Evolutionary conservation across 2,329 filamentous ascomycete genomes (phyloP), one percentile per base, ranked within the genome.

Genomic region (Nannizziopsis arthrosporioides): DNA sequence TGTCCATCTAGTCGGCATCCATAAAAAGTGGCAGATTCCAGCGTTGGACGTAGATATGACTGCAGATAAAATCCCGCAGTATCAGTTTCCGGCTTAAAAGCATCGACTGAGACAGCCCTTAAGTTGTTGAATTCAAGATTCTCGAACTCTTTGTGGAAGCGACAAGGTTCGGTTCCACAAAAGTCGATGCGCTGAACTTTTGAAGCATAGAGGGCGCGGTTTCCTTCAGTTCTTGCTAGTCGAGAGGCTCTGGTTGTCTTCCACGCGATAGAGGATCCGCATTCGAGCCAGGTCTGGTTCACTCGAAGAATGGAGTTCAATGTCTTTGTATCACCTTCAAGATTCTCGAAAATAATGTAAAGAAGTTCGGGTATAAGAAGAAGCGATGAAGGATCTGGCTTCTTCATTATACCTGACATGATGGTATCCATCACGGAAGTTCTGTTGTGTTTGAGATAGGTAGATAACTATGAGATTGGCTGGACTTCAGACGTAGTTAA

Each of bases 201-300:
- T 31, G 47, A 44, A 18, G 45, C 45, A 42, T 47, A 47, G 3
- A 47, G 5, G 8, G 12, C 15, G 27, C 37, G 45, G 27, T 42
- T 41, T 10, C 41, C 36, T 31, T 47, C 30, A 10, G 17, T 15
- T 8, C 3, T 9, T 15, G 27, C 17, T 37, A 49, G 41, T 4
- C 1, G 6, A 7, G 8, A 6, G n/a, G 11, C 32, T 8, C 40
- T n/a, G 17, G 18, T 11, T 12, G 15, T 36, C 32, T 34, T 38
- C 47, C 47, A 49, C 14, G 19, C 10, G 32, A 44, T 12, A 3
- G 38, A 27, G 14, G n/a, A 22, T 11, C 32, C 39, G 17, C 47
- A 38, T 3, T 43, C 31, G 37, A 49, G 44, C 47, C 40, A 44
- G 12, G 11, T 37, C 36, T 11, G 22, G 31, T 49, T 44, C 17